Base-by-base conservation (phyloP, 2,329 filamentous ascomycete genomes). In the Epichloe sylvatica region DNA sequence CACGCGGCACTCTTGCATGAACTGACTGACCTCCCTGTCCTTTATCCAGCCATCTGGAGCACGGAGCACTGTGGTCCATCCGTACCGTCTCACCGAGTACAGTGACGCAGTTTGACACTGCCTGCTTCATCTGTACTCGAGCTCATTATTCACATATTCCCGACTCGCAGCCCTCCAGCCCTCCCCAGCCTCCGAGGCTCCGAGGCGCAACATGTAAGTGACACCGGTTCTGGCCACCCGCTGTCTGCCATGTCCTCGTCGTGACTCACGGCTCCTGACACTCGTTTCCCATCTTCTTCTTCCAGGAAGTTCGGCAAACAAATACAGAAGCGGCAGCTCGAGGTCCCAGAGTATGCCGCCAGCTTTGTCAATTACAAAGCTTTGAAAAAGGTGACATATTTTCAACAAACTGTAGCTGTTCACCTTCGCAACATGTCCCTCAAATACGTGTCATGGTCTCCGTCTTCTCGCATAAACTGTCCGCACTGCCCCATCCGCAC, bases 291-390 rank as follows among this genome's bases (percentile, higher is more conserved):
- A 43, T 52, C 3, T 19, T 36, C 45, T 45, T 33, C 47, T 52
- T 55, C 47, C 62, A 98, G 91, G 92, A 98, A 98, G 80, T 98
- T 98, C 74, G 92, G 92, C 69, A 98, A 98, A 76, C 88, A 96
- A 67, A 95, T 98, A 59, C 92, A 97, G 75, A 95, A 95, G 75
- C 84, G 90, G 66, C 92, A 98, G 77, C 86, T 98, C 62, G 92
- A 98, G 68, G 90, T 98, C 53, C 92, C 92, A 53, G 92, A 98
- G 78, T 98, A 98, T 83, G 91, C 92, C 54, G 89, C 91, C 56
- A 96, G 90, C 70, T 98, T 98, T 66, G 90, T 97, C 60, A 96
- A 98, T 71, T 98, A 98, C 75, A 98, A 98, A 73, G 90, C 89
- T 53, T 76, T 98, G 59, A 98, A 98, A 71, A 97, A 97, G 87